Evolutionary conservation across 75 land plant species (phyloP), one percentile per base, ranked within the genome.

Genomic region (Isoetes taiwanensis): DNA sequence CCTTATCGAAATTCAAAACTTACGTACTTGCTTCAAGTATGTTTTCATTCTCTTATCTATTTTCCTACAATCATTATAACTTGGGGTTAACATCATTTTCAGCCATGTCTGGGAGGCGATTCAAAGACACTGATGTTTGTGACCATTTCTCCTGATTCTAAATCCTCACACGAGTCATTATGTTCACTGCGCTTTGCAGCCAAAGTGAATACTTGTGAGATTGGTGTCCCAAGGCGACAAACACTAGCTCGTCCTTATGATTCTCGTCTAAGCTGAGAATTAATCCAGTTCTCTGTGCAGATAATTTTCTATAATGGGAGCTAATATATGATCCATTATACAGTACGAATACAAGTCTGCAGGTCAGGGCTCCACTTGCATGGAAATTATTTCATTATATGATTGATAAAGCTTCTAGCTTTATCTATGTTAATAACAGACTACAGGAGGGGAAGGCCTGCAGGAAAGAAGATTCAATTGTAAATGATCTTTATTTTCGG

Each of bases 101-200:
- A 90, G 97, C 97, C 97, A 11, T 90, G 94, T 57, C 71, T 90
- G 2, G 97, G 97, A 28, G 97, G 96, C 26, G 84, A 90, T 56
- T 90, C 97, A 9, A 90, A 90, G 79, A 82, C 94, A 1, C 68
- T 86, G 50, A 90, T 90, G 93, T 82, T 90, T 64, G 86, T 86
- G 0, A 90, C 85, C 56, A 68, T 90, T 34, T 90, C 97, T 1
- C 97, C 94, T 1, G 87, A 80, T 10, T 25, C 82, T 0, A 82
- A 78, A 39, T 90, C 97, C 11, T 57, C 69, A 30, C 73, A 76
- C 10, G 97, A 90, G 62, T 80, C 97, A 4, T 64, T 90, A 1
- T 80, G 86, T 55, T 85, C 96, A 4, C 73, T 90, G 0, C 68
- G 86, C 0, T 90, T 90, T 52, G 96, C 91, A 19, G 76, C 86